Base-by-base conservation (phyloP, 495 filamentous ascomycete genomes). In the Xylaria sp. region DNA sequence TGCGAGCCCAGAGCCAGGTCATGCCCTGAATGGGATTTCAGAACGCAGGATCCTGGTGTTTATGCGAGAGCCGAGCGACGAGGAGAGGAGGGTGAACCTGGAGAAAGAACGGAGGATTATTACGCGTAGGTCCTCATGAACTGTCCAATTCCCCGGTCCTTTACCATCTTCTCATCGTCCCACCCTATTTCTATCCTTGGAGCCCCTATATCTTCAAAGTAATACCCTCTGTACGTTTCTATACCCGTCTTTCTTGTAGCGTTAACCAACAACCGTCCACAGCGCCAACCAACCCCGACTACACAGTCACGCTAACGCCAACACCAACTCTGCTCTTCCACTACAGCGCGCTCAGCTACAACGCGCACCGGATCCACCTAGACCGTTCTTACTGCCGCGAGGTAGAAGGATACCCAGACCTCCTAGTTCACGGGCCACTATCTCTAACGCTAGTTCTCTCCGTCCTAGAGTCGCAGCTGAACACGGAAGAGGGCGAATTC, bases 381-480 rank as follows among this genome's bases (percentile, higher is more conserved):
- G 92, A 97, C 77, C 87, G 84, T 5, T 68, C 82, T 19, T 97
- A 93, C 80, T 89, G 89, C 26, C 86, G 85, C 24, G 82, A 88
- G 37, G 80, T 88, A 2, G 95, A 98, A 79, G 93, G 92, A 9
- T 89, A 95, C 77, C 86, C 84, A 15, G 86, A 90, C 63, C 82
- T 93, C 31, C 85, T 98, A 15, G 92, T 97, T 37, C 95, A 98
- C 75, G 95, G 95, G 0, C 95, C 95, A 0, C 82, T 98, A 73
- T 88, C 88, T n/a, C 81, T 95, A 50, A 89, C 90, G 1, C 78
- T 98, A 14, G 88, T 98, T 80, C 80, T 97, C 43, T 85, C 88
- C 24, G 83, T 89, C 19, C 76, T 97, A 19, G 79, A 85, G 46
- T 79, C 80, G 4, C 82, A 88, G 53, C 75, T 94, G 2, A 73